Conservation (phyloP, 352 stramenopile genomes). For the Globisporangium megalacanthum region DNA sequence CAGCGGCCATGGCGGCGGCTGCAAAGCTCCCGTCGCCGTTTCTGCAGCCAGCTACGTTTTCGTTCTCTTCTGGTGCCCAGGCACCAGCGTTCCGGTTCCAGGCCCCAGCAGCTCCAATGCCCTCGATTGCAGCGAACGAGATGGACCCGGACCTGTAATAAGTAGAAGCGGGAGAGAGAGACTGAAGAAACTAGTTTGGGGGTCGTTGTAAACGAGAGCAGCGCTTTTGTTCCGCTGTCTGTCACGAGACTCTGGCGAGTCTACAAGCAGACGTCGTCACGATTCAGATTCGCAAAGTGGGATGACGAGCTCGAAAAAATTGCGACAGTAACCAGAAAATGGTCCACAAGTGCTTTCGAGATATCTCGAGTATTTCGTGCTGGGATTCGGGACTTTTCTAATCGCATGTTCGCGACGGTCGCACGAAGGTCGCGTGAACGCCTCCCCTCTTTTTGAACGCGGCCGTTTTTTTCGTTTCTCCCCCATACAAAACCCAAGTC, state of each 20-base stretch:
- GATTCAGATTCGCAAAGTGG: too few relatives aligned
- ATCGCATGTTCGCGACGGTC: too few relatives aligned
- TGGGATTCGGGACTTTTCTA: too few relatives aligned
- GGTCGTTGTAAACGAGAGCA: not conserved
- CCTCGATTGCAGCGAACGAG: not conserved
- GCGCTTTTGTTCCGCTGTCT: not conserved
- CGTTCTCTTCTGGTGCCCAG: slow-evolving; percentile 21
- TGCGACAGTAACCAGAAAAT: too few relatives aligned
- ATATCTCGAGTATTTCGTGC: too few relatives aligned
- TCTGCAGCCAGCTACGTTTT: slow-evolving; percentile 69
- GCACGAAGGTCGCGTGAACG: too few relatives aligned
- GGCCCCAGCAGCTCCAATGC: slow-evolving; percentile 15
- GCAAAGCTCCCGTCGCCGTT: slow-evolving; percentile 23
- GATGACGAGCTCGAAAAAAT: too few relatives aligned
- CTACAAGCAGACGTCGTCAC: too few relatives aligned
- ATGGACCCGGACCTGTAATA: slow-evolving; percentile 55
- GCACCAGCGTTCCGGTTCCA: slow-evolving; percentile 21
- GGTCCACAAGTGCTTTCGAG: too few relatives aligned
- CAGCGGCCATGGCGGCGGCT: slow-evolving; percentile 11
- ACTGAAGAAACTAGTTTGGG: not conserved
- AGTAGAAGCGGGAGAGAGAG: not conserved
- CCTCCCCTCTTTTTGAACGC: too few relatives aligned
- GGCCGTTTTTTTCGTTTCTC: too few relatives aligned
- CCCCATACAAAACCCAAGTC: not conserved
- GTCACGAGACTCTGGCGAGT: too few relatives aligned